Percentiles rank a stretch among this genome's conserved stretches.
phyloP scores from a whole-genome alignment of 306 rosid genomes.

The Cucurbita pepo region DNA sequence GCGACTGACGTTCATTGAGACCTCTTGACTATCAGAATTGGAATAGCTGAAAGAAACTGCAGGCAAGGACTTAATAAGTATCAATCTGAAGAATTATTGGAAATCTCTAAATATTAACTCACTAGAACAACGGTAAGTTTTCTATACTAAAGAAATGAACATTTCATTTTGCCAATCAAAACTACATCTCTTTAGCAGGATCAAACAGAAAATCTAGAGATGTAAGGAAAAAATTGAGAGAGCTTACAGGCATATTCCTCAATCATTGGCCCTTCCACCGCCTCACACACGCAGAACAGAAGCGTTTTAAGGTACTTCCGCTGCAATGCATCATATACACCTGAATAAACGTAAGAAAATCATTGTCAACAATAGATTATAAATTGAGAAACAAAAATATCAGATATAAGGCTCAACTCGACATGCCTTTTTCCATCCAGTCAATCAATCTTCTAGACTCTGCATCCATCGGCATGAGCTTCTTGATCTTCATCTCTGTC shows the following conservation, averaged over 20 bases:
- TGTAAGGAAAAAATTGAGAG: not conserved
- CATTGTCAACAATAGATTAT: not conserved
- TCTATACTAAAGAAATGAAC: not conserved
- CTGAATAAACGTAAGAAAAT: constrained; percentile 19
- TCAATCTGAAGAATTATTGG: not conserved
- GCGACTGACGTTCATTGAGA: constrained; percentile 68
- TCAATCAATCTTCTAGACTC: constrained; percentile 91
- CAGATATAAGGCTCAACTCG: not conserved
- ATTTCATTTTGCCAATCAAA: not conserved
- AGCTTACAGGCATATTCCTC: constrained; percentile 90
- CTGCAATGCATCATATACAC: constrained; percentile 81
- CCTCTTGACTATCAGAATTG: constrained; percentile 63
- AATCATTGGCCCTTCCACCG: constrained; percentile 82
- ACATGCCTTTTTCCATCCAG: constrained; percentile 91
- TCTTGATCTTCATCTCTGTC: constrained; percentile 90
- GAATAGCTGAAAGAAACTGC: constrained; percentile 87
- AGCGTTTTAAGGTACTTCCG: constrained; percentile 79
- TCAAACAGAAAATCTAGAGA: not conserved
- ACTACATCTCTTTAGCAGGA: not conserved
- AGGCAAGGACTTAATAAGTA: not conserved
- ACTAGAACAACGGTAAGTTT: not conserved
- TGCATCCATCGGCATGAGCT: constrained; percentile 81
- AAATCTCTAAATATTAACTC: not conserved
- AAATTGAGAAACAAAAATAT: not conserved
- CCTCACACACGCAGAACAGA: constrained; percentile 67